Percentiles rank a stretch among this genome's conserved stretches.
phyloP scores from a whole-genome alignment of 192 early-diverging fungal species.

The Allomyces arbusculus region DNA sequence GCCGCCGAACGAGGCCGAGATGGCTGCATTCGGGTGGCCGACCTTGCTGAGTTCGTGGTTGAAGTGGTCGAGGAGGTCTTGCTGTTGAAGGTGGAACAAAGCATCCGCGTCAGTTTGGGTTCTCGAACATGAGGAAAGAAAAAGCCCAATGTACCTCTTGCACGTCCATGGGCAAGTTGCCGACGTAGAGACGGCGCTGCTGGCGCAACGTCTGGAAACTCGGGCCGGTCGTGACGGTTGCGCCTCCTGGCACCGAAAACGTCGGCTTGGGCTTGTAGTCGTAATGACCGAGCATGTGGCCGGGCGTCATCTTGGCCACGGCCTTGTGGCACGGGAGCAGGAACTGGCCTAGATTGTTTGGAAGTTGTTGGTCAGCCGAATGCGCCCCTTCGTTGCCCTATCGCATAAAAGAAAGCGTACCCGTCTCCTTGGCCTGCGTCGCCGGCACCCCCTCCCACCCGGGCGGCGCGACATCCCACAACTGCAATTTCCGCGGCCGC shows the following conservation, averaged over 20 bases:
- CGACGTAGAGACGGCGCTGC: conserved; percentile 72
- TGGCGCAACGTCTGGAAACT: conserved; percentile 32
- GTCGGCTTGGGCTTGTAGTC: conserved; percentile 20
- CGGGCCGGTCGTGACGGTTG: conserved; percentile 13
- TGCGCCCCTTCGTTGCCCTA: background rate
- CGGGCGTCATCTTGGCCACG: conserved; percentile 38
- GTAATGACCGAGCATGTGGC: conserved; percentile 19
- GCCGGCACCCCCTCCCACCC: conserved; percentile 75
- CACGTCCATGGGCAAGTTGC: conserved; percentile 62
- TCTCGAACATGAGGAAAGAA: background rate
- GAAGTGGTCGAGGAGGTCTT: conserved; percentile 60
- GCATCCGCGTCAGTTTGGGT: background rate
- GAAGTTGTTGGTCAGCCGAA: conserved; percentile 8
- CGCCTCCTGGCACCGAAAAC: conserved; percentile 13
- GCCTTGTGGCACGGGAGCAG: conserved; percentile 49
- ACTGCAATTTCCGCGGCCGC: conserved; percentile 51
- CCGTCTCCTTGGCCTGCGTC: conserved; percentile 69
- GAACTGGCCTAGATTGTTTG: conserved; percentile 9
- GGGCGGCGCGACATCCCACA: conserved; percentile 82
- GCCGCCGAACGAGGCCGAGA: conserved; percentile 66
- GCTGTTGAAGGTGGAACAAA: conserved; percentile 10
- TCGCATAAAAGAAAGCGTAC: conserved; percentile 14
- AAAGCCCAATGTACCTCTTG: conserved; percentile 32
- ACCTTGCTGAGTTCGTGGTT: conserved; percentile 64
- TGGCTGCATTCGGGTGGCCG: conserved; percentile 49